These are phyloP conservation scores for Kalmanozyma brasiliensis DNA, from an alignment of 1,284 basidiomycete species.

Conservation along the genomic window DNA sequence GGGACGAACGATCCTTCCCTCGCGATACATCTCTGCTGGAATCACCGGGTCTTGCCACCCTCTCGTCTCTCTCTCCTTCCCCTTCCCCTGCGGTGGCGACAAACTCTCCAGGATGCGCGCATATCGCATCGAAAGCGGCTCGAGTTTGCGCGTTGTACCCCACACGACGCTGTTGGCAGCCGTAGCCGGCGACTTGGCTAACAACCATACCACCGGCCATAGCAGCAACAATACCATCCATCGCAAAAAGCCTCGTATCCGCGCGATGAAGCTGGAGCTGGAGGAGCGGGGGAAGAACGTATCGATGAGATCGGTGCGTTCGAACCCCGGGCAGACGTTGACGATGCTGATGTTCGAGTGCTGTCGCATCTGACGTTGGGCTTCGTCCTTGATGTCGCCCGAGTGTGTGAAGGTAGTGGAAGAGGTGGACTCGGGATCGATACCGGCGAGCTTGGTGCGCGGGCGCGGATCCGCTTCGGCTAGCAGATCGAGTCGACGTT, in stretches of 20 bases:
- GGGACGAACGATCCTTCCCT: slow-evolving; percentile 34
- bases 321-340: slow-evolving; percentile 64
- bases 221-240: slow-evolving; percentile 18
- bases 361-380: slow-evolving; percentile 17
- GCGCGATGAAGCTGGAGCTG: not conserved
- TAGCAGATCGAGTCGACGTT: slow-evolving; percentile 53
- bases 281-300: slow-evolving; percentile 25
- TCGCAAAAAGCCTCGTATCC: slow-evolving; percentile 7
- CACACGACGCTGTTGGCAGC: slow-evolving; percentile 52
- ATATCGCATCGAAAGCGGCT: slow-evolving; percentile 14
- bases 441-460: slow-evolving; percentile 51
- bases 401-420: not conserved
- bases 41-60: slow-evolving; percentile 21
- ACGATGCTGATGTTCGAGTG: slow-evolving; percentile 55
- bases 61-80: not conserved
- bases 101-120: not conserved
- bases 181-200: slow-evolving; percentile 43
- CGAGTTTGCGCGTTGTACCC: slow-evolving; percentile 37
- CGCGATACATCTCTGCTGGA: slow-evolving; percentile 35
- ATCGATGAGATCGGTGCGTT: slow-evolving; percentile 47
- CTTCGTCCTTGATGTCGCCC: slow-evolving; percentile 3
- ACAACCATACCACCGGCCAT: slow-evolving; percentile 51
- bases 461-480: slow-evolving; percentile 58
- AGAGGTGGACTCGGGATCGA: slow-evolving; percentile 32
- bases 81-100: not conserved